Evolutionary conservation across 129 eudicot genomes (phyloP).

Genomic region (Flaveria ramosissima): DNA sequence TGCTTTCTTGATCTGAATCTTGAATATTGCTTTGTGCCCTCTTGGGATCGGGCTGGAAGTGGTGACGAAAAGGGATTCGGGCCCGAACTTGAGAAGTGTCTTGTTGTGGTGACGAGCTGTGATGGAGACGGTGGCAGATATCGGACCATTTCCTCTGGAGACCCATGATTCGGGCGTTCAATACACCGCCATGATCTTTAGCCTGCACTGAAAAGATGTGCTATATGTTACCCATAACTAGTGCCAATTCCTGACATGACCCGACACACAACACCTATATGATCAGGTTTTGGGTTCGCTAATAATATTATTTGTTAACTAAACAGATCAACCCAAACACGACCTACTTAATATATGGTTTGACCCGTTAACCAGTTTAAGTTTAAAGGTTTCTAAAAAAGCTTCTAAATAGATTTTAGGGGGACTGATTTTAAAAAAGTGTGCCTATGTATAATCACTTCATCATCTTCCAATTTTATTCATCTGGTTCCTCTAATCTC

Average conservation of each 20-base stretch:
- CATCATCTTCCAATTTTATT: too few species aligned
- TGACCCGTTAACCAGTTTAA: too few species aligned
- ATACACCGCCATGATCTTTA: conserved; percentile 49
- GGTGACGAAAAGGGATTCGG: conserved; percentile 23
- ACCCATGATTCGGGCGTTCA: conserved; percentile 48
- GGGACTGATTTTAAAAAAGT: too few species aligned
- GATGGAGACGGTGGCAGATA: conserved; percentile 67
- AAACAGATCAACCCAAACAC: background rate
- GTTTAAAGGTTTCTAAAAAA: too few species aligned
- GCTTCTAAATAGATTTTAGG: too few species aligned
- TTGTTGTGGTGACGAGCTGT: conserved; percentile 26
- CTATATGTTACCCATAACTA: conserved; percentile 19
- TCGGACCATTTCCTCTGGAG: conserved; percentile 85
- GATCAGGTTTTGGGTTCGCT: background rate
- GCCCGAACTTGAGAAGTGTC: conserved; percentile 30
- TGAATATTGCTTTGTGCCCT: conserved; percentile 22
- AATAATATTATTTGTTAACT: background rate
- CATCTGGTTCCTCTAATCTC: too few species aligned
- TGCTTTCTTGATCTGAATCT: conserved; percentile 36
- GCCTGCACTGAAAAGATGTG: conserved; percentile 76
- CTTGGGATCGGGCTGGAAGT: conserved; percentile 30
- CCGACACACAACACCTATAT: background rate
- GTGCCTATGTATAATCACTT: too few species aligned
- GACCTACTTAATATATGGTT: too few species aligned
- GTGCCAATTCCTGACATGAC: background rate